phyloP scores from a whole-genome alignment of 768 basidiomycete species.

The Mycena venus region DNA sequence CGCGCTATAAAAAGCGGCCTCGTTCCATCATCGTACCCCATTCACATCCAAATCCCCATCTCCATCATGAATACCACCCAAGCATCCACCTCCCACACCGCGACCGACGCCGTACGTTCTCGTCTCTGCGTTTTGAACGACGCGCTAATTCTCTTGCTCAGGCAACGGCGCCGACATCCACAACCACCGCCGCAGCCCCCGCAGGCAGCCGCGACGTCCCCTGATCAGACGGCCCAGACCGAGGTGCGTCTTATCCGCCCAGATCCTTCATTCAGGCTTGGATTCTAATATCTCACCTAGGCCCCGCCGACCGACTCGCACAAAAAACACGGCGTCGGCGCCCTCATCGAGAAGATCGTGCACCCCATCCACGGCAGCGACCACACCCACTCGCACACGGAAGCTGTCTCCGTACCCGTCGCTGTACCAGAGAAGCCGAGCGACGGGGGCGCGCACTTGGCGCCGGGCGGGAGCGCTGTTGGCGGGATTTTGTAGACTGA shows the following conservation, averaged over 20 bases:
- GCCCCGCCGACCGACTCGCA: neutral
- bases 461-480: conserved; percentile 11
- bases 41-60: neutral
- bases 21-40: too few relatives aligned
- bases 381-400: conserved; percentile 13
- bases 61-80: neutral
- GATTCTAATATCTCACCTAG: neutral
- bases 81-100: neutral
- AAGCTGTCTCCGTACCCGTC: conserved; percentile 4
- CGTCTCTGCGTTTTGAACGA: neutral
- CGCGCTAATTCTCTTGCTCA: neutral
- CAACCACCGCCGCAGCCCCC: neutral
- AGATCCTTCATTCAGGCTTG: neutral
- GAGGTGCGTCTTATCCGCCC: neutral
- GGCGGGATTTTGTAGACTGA: conserved; percentile 14
- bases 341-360: conserved; percentile 21
- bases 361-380: conserved; percentile 3
- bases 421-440: neutral
- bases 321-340: conserved; percentile 23
- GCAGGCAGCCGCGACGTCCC: neutral
- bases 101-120: neutral
- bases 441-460: conserved; percentile 14
- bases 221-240: neutral
- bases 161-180: neutral
- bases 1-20: too few relatives aligned